Evolutionary conservation across 1,284 basidiomycete species (phyloP).

Genomic region (Heterobasidion annosum): DNA sequence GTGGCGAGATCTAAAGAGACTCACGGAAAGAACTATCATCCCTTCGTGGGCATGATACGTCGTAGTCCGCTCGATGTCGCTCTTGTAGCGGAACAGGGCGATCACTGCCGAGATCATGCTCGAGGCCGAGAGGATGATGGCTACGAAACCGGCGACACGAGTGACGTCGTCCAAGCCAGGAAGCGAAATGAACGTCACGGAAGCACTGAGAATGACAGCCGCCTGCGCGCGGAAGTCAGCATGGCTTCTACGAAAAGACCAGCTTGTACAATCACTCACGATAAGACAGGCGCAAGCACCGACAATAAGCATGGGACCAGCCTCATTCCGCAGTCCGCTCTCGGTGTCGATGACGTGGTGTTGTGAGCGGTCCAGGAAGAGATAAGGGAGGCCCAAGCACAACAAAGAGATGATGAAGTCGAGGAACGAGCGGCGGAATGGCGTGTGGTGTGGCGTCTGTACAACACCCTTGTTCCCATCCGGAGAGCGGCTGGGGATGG

Average conservation of each 20-base stretch:
- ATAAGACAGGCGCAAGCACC: slow-evolving; percentile 22
- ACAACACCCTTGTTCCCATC: slow-evolving; percentile 50
- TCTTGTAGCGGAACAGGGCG: slow-evolving; percentile 57
- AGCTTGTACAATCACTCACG: slow-evolving; percentile 7
- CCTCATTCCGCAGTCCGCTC: slow-evolving; percentile 38
- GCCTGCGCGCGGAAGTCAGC: slow-evolving; percentile 32
- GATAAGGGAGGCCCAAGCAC: slow-evolving; percentile 66
- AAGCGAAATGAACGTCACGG: slow-evolving; percentile 68
- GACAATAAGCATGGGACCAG: slow-evolving; percentile 48
- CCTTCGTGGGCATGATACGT: slow-evolving; percentile 36
- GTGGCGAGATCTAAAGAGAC: neutral
- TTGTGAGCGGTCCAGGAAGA: slow-evolving; percentile 48
- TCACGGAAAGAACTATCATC: slow-evolving; percentile 11
- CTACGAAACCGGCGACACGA: slow-evolving; percentile 53
- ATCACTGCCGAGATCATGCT: slow-evolving; percentile 60
- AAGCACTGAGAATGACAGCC: slow-evolving; percentile 66
- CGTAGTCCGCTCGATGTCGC: slow-evolving; percentile 45
- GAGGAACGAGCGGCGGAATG: slow-evolving; percentile 37
- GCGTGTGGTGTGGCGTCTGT: slow-evolving; percentile 19
- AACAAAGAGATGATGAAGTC: slow-evolving; percentile 52
- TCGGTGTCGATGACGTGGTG: slow-evolving; percentile 48
- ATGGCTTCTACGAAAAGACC: no score
- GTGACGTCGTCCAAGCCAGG: slow-evolving; percentile 57
- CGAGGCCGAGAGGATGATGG: slow-evolving; percentile 55
- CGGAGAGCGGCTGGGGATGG: slow-evolving; percentile 24